Conservation (phyloP, 192 early-diverging fungal species). For the Backusella liffmaniae region DNA sequence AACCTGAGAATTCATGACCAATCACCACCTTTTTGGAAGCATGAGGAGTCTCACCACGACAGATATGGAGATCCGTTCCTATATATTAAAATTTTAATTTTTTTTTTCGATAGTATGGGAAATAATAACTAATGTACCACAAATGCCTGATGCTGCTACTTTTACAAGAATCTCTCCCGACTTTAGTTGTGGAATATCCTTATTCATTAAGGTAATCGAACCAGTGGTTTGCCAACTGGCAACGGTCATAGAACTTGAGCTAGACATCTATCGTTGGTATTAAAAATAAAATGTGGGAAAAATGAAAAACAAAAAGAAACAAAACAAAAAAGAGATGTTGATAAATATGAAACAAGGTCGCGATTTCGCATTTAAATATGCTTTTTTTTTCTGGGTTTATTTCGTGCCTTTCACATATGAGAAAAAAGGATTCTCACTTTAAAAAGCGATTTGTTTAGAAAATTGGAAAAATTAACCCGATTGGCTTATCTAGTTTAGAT, state of each 20-base stretch:
- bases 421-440: not conserved
- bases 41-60: conserved; percentile 53
- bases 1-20: conserved; percentile 53
- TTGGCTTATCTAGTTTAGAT: not conserved
- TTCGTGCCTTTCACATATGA: not conserved
- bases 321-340: not conserved
- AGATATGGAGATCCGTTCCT: conserved; percentile 55
- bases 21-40: conserved; percentile 42
- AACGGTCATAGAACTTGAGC: conserved; percentile 11
- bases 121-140: conserved; percentile 27
- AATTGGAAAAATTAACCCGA: not conserved
- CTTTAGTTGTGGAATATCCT: conserved; percentile 33
- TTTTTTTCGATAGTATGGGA: not conserved
- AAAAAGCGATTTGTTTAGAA: not conserved
- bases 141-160: conserved; percentile 53
- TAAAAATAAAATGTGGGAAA: not conserved
- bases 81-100: not conserved
- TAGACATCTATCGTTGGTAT: not conserved
- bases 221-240: conserved; percentile 49
- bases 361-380: conserved; percentile 1
- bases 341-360: not conserved
- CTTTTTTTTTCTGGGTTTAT: not conserved
- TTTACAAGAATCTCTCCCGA: conserved; percentile 43
- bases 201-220: conserved; percentile 37
- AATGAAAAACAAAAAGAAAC: not conserved